phyloP scores from a whole-genome alignment of 345 rosid species.

The Populus davidiana region DNA sequence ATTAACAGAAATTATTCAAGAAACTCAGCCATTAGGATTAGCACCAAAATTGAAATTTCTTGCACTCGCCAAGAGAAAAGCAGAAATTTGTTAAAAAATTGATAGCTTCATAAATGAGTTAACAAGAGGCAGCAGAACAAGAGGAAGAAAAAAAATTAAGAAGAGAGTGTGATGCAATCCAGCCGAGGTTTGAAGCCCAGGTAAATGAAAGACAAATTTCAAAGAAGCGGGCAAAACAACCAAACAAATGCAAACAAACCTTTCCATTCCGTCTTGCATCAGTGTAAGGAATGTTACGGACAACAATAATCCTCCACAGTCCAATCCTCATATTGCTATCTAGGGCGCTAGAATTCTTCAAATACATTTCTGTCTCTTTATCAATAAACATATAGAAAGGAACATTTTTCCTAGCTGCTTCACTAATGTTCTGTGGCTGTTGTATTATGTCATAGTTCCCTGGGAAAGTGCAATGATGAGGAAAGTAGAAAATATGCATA shows the following conservation, averaged over 20 bases:
- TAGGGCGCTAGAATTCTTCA: conserved; percentile 55
- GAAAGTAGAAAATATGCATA: conserved; percentile 5
- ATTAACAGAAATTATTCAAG: background rate
- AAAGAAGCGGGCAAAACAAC: conserved; percentile 1
- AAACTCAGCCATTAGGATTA: background rate
- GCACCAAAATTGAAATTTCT: background rate
- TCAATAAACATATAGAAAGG: conserved; percentile 91
- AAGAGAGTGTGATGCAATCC: background rate
- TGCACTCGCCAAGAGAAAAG: background rate
- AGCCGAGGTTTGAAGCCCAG: background rate
- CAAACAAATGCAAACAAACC: conserved; percentile 35
- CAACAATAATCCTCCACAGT: conserved; percentile 76
- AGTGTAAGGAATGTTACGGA: conserved; percentile 62
- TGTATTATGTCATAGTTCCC: conserved; percentile 83
- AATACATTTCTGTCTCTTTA: conserved; percentile 71
- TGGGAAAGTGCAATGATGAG: conserved; percentile 28
- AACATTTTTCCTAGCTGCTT: conserved; percentile 51
- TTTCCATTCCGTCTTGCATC: conserved; percentile 90
- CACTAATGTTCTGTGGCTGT: conserved; percentile 67
- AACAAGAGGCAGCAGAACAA: background rate
- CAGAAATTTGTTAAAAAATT: background rate
- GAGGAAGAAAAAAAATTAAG: background rate
- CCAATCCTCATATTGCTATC: conserved; percentile 60
- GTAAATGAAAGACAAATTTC: background rate
- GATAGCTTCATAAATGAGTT: background rate